Base-by-base conservation (phyloP, 768 basidiomycete species). In the Boletus tomentosulus region DNA sequence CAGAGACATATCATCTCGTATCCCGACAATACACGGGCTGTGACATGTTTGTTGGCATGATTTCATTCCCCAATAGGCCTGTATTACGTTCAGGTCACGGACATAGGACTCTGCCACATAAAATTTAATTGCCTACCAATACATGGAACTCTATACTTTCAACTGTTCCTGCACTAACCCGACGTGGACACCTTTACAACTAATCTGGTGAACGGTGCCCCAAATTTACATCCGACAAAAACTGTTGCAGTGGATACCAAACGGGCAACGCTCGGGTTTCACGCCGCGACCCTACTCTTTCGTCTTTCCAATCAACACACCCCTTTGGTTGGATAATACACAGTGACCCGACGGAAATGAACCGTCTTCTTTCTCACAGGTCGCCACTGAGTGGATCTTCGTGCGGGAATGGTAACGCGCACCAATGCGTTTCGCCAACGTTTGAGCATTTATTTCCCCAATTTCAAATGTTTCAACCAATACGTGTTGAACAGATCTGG, bases 401-500 rank as follows among this genome's bases (percentile, higher is more conserved):
- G 30, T 11, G 43, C 45, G 48, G 27, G 27, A 41, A 41, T 10
- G 22, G 41, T 30, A 31, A 33, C 5, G 28, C 7, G 16, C 7
- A 13, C 37, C 12, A 31, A 31, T 3, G 34, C 16, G n/a, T 15
- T 16, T 25, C 34, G 34, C 34, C 33, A 47, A 47, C 45, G 48
- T 25, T 37, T 22, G 27, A 56, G 11, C 27, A 6, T 24, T 25
- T 54, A 27, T 30, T 41, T 27, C 11, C 12, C 27, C 31, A 37
- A 41, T 50, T 43, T 34, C 25, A 24, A 15, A 16, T 46, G 64
- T 64, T 64, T 61, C 57, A 44, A 25, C 50, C 6, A 47, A 55
- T 41, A 37, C 19, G 15, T 49, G 53, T 30, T 42, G 35, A 62
- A 37, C 31, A 46, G 22, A 25, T 37, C 25, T 42, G 30, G 41